phyloP scores from a whole-genome alignment of 2,329 filamentous ascomycete species.

The Trichoderma atroviride region DNA sequence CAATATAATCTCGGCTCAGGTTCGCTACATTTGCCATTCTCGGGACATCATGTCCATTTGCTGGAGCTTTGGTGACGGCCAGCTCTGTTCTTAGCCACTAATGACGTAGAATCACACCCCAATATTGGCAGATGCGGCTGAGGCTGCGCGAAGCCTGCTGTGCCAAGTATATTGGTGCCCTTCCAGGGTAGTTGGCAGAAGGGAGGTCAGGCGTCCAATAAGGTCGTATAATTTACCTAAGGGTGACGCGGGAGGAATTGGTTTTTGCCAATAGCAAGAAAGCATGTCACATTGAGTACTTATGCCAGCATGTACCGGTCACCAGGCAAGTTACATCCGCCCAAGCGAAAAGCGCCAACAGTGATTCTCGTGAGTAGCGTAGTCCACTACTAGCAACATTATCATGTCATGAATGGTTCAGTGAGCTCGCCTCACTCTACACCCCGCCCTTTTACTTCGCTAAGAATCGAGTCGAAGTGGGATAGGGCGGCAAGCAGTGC shows the following conservation, averaged over 20 bases:
- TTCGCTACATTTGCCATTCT: neutral
- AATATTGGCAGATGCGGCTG: neutral
- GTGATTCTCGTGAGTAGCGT: neutral
- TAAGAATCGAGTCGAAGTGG: neutral
- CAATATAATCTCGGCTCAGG: neutral
- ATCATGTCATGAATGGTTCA: neutral
- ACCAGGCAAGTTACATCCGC: neutral
- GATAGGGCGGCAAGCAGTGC: neutral
- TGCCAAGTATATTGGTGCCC: conserved; percentile 11
- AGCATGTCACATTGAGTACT: neutral
- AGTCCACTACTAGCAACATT: neutral
- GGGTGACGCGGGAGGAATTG: conserved; percentile 14
- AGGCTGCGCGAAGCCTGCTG: conserved; percentile 10
- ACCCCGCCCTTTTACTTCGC: neutral
- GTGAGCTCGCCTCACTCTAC: neutral
- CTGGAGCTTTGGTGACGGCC: neutral
- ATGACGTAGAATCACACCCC: neutral
- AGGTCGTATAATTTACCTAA: neutral
- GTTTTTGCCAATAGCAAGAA: neutral
- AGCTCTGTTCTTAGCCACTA: neutral
- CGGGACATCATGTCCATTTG: neutral
- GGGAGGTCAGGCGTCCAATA: conserved; percentile 3
- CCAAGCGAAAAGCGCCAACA: neutral
- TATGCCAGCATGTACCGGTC: neutral
- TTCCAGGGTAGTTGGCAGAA: neutral